These are phyloP conservation scores for Auxenochlorella pyrenoidosa DNA, from an alignment of 139 green algal species.

Conservation along the genomic window DNA sequence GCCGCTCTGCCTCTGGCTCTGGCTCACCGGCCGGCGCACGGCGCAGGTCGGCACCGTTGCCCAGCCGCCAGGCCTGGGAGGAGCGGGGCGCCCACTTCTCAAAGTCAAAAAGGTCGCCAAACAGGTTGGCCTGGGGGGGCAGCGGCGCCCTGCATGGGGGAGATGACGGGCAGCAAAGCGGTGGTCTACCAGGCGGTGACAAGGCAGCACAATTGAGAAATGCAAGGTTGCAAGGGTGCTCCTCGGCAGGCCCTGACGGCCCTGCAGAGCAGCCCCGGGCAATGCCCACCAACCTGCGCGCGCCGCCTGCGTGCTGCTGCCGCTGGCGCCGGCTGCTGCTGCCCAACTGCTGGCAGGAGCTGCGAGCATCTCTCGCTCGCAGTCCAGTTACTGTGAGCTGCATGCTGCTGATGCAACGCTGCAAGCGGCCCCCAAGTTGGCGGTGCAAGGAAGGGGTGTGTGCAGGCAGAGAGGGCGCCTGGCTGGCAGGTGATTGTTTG, in stretches of 20 bases:
- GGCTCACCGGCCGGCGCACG: neutral
- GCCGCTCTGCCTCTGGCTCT: no score
- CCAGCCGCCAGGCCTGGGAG: conserved; percentile 10
- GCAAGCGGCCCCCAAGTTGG: no score
- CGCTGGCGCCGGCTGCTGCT: no score
- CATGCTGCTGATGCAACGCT: no score
- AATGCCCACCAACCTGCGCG: neutral
- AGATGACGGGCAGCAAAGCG: neutral
- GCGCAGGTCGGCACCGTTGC: neutral
- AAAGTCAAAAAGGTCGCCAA: conserved; percentile 45
- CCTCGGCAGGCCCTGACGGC: no score
- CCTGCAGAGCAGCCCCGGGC: neutral
- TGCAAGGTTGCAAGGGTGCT: neutral
- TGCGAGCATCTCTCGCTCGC: no score
- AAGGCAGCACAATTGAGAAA: neutral
- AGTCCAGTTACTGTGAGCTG: no score
- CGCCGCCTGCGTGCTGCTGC: no score
- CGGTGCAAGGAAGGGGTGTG: no score
- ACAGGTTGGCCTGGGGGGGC: neutral
- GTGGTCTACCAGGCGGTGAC: neutral
- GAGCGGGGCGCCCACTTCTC: conserved; percentile 30
- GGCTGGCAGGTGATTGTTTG: no score
- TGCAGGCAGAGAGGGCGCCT: no score
- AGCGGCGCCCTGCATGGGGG: neutral
- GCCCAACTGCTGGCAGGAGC: no score